Conservation (phyloP, 2,329 filamentous ascomycete genomes). For the Clonostachys sp. region DNA sequence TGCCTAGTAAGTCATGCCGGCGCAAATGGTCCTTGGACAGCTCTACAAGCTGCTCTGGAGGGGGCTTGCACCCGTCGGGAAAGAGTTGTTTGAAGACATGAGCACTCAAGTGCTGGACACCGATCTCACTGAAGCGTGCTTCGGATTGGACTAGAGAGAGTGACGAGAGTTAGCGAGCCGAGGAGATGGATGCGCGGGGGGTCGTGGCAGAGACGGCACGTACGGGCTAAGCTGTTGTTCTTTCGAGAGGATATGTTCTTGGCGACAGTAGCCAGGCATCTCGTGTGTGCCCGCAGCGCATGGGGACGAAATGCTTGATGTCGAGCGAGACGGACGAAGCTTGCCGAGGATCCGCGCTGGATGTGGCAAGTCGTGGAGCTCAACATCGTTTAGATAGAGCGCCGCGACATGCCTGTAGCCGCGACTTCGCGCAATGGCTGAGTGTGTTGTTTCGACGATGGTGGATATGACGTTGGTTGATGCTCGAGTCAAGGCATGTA, state of each 20-base stretch:
- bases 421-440: neutral
- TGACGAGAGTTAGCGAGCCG: conserved; percentile 3
- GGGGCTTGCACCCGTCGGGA: conserved; percentile 45
- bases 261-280: conserved; percentile 38
- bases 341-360: conserved; percentile 33
- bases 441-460: too few relatives aligned
- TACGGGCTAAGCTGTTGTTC: conserved; percentile 31
- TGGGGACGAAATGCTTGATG: conserved; percentile 34
- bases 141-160: conserved; percentile 37
- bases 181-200: neutral
- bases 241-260: conserved; percentile 7
- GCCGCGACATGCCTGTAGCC: conserved; percentile 13
- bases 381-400: conserved; percentile 19
- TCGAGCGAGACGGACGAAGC: conserved; percentile 47
- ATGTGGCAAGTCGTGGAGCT: conserved; percentile 24
- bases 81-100: conserved; percentile 85
- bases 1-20: conserved; percentile 83
- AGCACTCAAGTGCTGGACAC: conserved; percentile 86
- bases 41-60: conserved; percentile 68
- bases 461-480: too few relatives aligned
- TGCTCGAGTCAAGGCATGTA: too few relatives aligned
- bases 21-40: conserved; percentile 78
- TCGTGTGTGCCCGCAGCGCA: conserved; percentile 26
- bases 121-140: conserved; percentile 84
- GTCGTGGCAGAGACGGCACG: conserved; percentile 9